These are phyloP conservation scores for Stephanodiscus triporus DNA, from an alignment of 108 stramenopile genomes.

Conservation along the genomic window DNA sequence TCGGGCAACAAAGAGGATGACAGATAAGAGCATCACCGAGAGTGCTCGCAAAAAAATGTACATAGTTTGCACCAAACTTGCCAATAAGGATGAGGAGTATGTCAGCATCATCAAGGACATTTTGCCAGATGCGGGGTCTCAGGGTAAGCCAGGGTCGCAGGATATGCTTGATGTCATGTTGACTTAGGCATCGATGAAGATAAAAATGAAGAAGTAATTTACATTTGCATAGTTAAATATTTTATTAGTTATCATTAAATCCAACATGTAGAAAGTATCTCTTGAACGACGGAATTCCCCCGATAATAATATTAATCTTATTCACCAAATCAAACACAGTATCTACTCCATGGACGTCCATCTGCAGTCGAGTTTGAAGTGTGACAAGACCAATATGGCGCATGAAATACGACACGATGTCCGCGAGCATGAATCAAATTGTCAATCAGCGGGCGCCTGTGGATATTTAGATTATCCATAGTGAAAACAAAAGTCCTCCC, in stretches of 20 bases:
- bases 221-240: too few species aligned
- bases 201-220: too few species aligned
- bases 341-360: background rate
- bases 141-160: too few species aligned
- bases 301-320: background rate
- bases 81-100: too few species aligned
- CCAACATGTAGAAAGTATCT: conserved; percentile 2
- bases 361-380: conserved; percentile 12
- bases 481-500: conserved; percentile 21
- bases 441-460: conserved; percentile 19
- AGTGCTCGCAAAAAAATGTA: too few species aligned
- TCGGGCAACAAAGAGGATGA: too few species aligned
- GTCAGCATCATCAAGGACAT: too few species aligned
- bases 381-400: conserved; percentile 39
- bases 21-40: too few species aligned
- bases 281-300: background rate
- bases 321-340: background rate
- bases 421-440: conserved; percentile 18
- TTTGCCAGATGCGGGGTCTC: too few species aligned
- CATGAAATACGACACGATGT: conserved; percentile 28
- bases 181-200: too few species aligned
- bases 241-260: background rate
- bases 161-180: too few species aligned
- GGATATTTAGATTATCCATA: conserved; percentile 38
- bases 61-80: too few species aligned